A percentile compares a stretch with the other conserved stretches of the same genome.
These are phyloP conservation scores for Didymella pomorum DNA, from an alignment of 2,329 filamentous ascomycete species.

Conservation along the genomic window DNA sequence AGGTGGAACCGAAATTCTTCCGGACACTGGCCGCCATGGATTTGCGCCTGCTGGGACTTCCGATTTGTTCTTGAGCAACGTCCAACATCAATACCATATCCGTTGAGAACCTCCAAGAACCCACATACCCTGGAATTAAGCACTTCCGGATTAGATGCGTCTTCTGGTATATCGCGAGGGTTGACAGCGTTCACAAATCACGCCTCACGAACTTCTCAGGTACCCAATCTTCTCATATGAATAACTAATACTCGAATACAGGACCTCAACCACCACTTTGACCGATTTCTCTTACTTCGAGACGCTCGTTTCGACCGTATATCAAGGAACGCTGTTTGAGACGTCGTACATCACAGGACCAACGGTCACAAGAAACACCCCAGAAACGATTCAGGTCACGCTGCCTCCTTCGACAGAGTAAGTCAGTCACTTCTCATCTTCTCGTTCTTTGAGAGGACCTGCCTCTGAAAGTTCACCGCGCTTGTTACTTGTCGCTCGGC, in stretches of 20 bases:
- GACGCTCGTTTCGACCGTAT: neutral
- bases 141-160: neutral
- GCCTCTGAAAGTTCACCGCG: no score
- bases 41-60: neutral
- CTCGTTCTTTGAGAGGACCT: no score
- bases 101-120: neutral
- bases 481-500: neutral
- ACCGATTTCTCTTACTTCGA: neutral
- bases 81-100: neutral
- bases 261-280: neutral
- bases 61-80: neutral
- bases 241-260: neutral
- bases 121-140: neutral
- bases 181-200: neutral
- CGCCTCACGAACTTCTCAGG: neutral
- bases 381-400: neutral
- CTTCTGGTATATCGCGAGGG: no score
- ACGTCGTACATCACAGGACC: constrained; percentile 8
- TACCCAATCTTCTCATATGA: neutral
- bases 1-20: neutral
- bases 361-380: neutral
- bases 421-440: neutral
- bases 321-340: neutral
- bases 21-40: neutral
- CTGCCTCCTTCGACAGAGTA: neutral